Evolutionary conservation across 2,329 filamentous ascomycete species (phyloP).

Genomic region (Aspergillus uvarum): DNA sequence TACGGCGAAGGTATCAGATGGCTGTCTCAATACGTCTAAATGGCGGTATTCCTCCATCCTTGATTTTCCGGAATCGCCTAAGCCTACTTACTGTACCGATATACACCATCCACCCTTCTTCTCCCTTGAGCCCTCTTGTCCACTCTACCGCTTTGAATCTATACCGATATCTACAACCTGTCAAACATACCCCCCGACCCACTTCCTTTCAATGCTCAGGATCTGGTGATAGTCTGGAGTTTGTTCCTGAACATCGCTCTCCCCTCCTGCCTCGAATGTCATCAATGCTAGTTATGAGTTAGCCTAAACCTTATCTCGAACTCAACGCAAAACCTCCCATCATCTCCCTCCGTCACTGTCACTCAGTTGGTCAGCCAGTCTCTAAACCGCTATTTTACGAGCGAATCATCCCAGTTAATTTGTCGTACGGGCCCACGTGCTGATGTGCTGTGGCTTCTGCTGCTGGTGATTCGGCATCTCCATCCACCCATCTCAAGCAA

Average conservation of each 20-base stretch:
- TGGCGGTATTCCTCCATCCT: conserved; percentile 1
- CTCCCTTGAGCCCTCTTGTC: not conserved
- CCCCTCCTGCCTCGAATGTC: not conserved
- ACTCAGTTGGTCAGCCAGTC: not conserved
- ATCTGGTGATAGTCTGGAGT: not conserved
- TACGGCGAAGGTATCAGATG: conserved; percentile 90
- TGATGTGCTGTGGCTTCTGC: too few species aligned
- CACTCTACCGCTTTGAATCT: not conserved
- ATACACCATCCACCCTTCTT: conserved; percentile 3
- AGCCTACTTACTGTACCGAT: not conserved
- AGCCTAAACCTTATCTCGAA: not conserved
- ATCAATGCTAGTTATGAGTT: not conserved
- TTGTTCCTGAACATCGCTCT: not conserved
- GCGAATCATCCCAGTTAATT: not conserved
- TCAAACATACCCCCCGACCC: not conserved
- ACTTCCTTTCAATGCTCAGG: not conserved
- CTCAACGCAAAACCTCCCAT: too few species aligned
- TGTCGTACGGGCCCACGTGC: too few species aligned
- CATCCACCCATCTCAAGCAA: too few species aligned
- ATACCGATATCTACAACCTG: not conserved
- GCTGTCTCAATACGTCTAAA: conserved; percentile 87
- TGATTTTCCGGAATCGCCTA: not conserved
- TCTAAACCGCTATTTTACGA: not conserved
- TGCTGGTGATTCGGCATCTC: not conserved
- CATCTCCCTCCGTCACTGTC: not conserved